Evolutionary conservation across 805 yeast genomes (phyloP).

Genomic region (Zygosaccharomyces rouxii): DNA sequence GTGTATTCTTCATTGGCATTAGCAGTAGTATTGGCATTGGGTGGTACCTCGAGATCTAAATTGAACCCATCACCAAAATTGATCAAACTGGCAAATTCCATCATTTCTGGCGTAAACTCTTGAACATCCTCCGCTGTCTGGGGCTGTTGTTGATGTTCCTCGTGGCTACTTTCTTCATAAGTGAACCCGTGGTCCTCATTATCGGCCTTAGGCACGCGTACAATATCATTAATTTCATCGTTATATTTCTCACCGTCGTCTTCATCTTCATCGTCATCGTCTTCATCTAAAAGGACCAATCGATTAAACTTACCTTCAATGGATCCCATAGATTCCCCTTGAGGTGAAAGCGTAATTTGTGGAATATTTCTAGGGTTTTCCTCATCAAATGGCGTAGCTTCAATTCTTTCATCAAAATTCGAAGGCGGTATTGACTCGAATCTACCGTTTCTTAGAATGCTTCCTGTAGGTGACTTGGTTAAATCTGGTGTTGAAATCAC

Average conservation of each 20-base stretch:
- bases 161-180: neutral
- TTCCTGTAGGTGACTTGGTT: conserved; percentile 36
- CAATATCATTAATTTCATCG: neutral
- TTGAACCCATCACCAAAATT: conserved; percentile 44
- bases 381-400: neutral
- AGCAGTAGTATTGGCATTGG: neutral
- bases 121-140: conserved; percentile 23
- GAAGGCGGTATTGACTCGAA: conserved; percentile 30
- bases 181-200: neutral
- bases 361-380: neutral
- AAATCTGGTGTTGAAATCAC: conserved; percentile 36
- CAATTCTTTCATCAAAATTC: conserved; percentile 6
- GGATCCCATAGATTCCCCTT: conserved; percentile 24
- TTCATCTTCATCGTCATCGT: conserved; percentile 7
- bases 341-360: conserved; percentile 1
- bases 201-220: neutral
- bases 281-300: conserved; percentile 21
- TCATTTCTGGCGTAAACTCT: conserved; percentile 39
- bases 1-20: neutral
- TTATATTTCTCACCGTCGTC: neutral
- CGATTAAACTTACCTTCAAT: conserved; percentile 29
- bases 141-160: neutral
- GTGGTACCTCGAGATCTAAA: conserved; percentile 28
- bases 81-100: conserved; percentile 44
- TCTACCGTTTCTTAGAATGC: conserved; percentile 35